Percentiles rank a stretch among this genome's conserved stretches.
These are phyloP conservation scores for Saitozyma sp. DNA, from an alignment of 768 basidiomycete species.

Conservation along the genomic window DNA sequence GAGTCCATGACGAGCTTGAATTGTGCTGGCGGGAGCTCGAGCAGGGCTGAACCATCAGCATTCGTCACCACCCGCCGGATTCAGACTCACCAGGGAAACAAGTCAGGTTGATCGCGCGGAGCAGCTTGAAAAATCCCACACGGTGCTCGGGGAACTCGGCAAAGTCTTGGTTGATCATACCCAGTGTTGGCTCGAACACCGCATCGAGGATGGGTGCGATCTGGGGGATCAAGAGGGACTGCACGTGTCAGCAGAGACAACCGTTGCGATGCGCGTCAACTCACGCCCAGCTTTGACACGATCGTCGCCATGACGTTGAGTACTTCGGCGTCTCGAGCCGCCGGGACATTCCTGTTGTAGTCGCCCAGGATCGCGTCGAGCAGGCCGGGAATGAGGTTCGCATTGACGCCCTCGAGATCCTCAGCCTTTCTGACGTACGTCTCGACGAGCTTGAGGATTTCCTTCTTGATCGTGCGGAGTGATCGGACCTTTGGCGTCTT, in stretches of 20 bases:
- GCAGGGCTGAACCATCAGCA: conserved; percentile 61
- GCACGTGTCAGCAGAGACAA: conserved; percentile 4
- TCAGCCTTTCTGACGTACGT: conserved; percentile 97
- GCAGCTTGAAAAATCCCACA: conserved; percentile 91
- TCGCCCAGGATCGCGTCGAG: conserved; percentile 97
- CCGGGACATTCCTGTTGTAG: conserved; percentile 89
- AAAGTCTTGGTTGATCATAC: conserved; percentile 99
- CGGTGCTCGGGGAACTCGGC: conserved; percentile 98
- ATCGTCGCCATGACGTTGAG: conserved; percentile 97
- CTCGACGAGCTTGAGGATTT: conserved; percentile 94
- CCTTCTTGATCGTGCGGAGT: conserved; percentile 95
- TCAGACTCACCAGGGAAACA: conserved; percentile 86
- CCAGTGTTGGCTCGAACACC: conserved; percentile 92
- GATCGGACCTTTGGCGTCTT: conserved; percentile 95
- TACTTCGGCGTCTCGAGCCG: conserved; percentile 93
- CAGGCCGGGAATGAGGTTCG: conserved; percentile 87
- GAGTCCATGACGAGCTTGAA: conserved; percentile 99
- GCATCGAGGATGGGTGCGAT: conserved; percentile 93
- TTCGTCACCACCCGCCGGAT: neutral
- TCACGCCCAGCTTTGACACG: conserved; percentile 78
- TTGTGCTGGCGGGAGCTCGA: conserved; percentile 81
- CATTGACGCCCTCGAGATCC: conserved; percentile 88
- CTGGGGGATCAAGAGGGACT: conserved; percentile 87
- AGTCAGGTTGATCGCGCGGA: conserved; percentile 84
- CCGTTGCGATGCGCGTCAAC: conserved; percentile 45